phyloP scores from a whole-genome alignment of 495 filamentous ascomycete species.

The Hyaloscypha bicolor region DNA sequence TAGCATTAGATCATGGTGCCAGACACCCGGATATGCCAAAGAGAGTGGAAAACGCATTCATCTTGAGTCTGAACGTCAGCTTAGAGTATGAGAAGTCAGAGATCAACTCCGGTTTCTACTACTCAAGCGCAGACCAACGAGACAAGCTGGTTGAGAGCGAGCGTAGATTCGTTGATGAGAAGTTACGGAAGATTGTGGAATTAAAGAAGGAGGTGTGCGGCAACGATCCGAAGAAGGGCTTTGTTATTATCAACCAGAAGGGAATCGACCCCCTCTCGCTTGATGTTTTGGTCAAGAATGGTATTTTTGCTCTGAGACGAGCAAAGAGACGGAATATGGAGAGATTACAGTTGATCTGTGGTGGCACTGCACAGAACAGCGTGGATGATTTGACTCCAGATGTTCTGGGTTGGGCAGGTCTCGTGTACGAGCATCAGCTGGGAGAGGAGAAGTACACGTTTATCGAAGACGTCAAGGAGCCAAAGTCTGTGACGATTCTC shows the following conservation, averaged over 20 bases:
- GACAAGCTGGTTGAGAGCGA: constrained; percentile 98
- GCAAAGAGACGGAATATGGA: constrained; percentile 99
- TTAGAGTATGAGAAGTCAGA: constrained; percentile 99
- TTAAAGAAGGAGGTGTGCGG: constrained; percentile 98
- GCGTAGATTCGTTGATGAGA: constrained; percentile 92
- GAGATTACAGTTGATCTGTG: constrained; percentile 90
- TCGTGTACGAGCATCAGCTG: constrained; percentile 95
- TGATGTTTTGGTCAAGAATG: constrained; percentile 96
- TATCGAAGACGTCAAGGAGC: constrained; percentile 96
- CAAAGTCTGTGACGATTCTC: constrained; percentile 96
- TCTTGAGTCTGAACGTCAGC: constrained; percentile 94
- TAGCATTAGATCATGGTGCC: constrained; percentile 94
- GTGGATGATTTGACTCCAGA: constrained; percentile 91
- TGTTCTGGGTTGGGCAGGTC: constrained; percentile 92
- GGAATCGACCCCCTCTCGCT: constrained; percentile 96
- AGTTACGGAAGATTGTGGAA: constrained; percentile 96
- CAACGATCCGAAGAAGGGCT: constrained; percentile 89
- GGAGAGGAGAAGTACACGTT: constrained; percentile 99
- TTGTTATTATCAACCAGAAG: constrained; percentile 99
- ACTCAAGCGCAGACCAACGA: constrained; percentile 92
- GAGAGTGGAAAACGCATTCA: constrained; percentile 90
- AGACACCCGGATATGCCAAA: constrained; percentile 99
- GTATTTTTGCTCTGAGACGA: constrained; percentile 88
- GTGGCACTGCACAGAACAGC: constrained; percentile 89
- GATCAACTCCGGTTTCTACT: constrained; percentile 99